Base-by-base conservation (phyloP, 495 filamentous ascomycete genomes). In the Bryoglossum gracile region DNA sequence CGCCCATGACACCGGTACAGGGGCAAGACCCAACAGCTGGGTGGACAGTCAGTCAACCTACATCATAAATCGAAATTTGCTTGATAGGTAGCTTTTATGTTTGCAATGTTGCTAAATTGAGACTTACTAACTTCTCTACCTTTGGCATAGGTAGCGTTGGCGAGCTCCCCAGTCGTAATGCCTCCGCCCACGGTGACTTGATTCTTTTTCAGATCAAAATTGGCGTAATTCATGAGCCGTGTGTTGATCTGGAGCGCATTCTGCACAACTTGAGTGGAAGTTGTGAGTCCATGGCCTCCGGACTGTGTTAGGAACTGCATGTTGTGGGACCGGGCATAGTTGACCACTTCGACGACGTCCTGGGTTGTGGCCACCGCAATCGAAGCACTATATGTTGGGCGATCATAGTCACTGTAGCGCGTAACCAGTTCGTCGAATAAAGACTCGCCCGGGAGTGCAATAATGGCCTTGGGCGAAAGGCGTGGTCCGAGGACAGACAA, bases 1-100 rank as follows among this genome's bases (percentile, higher is more conserved):
- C 53, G 4, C 78, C 78, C 0, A 75, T 76, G 21, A 80, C 68
- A 17, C 78, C 78, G 16, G 74, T 78, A 28, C 55, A 56, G 14
- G 38, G 35, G 35, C 54, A 64, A 3, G 49, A 48, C 9, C 63
- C 67, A 32, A 57, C 46, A 11, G 57, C 58, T 46, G 38, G 16
- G 13, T 14, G 54, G 22, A 14, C 13, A 30, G 5, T 30, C 26
- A 5, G 10, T 38, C 35, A 38, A 16, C 6, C 14, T 6, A n/a
- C 8, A 18, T 38, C 35, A 8, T 38, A 50, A 21, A 3, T 28
- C 18, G 8, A 8, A 16, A 8, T 16, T 13, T 6, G 4, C 8
- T 8, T 13, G 4, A 37, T 8, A n/a, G 4, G 34, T 8, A 37
- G 14, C 16, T 8, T 14, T 37, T 18, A 14, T 5, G 11, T 13